Base-by-base conservation (phyloP, 2,329 filamentous ascomycete species). In the Ophiostoma montium region DNA sequence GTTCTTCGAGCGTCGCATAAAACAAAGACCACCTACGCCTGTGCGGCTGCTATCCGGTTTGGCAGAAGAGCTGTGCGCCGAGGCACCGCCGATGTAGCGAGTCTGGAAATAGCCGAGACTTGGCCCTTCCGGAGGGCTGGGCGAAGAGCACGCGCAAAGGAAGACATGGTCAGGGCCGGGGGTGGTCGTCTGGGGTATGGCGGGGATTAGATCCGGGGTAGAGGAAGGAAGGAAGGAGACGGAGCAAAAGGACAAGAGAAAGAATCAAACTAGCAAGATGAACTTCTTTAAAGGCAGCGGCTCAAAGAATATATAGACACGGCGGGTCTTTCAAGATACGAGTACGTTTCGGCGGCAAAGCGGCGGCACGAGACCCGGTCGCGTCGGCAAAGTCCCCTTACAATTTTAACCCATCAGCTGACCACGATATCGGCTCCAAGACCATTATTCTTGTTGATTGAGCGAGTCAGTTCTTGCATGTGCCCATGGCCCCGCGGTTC, bases 121-220 rank as follows among this genome's bases (percentile, higher is more conserved):
- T 66, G 63, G 56, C 70, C 65, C 58, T 66, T 67, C 54, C 69
- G 68, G 53, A 77, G 58, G 31, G 68, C 71, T 52, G 74, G 75
- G 55, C 74, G 68, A 54, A 78, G 56, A 23, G 67, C 67, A 62
- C 73, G 66, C 49, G 70, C 65, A 50, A 77, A 63, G 23, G 71
- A 72, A 50, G 70, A 74, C 65, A 72, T 72, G 42, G 49, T 61
- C 46, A 15, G 9, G 13, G 2, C 15, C 36, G 19, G 30, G 8
- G 41, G 35, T 33, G 21, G 27, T 44, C 42, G 42, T 44, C 42
- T 42, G 39, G 39, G 39, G 39, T 42, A 30, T 10, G 33, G 47
- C 32, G 31, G 32, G 19, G 45, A 21, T 31, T 5, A 13, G 36
- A 12, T 46, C 12, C 18, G 42, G 39, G 31, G 49, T 6, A 12